Conservation (phyloP, 352 stramenopile genomes). For the Phytopythium oedochilum region DNA sequence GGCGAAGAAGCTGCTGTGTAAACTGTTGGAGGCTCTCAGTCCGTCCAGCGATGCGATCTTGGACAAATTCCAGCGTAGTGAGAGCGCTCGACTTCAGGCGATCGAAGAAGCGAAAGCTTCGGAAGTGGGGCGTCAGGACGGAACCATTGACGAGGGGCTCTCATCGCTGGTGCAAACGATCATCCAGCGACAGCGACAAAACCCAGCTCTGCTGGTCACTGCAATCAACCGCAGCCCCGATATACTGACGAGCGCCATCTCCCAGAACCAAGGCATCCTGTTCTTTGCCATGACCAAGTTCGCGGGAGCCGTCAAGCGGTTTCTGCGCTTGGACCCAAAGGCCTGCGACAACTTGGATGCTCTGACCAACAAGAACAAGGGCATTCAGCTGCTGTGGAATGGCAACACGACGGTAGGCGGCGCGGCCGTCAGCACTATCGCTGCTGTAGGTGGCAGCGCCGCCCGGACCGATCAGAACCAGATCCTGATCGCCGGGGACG, state of each 20-base stretch:
- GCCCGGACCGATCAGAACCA: not conserved
- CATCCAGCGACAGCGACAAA: slow-evolving; percentile 45
- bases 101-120: slow-evolving; percentile 14
- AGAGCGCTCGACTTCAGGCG: slow-evolving; percentile 15
- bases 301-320: slow-evolving; percentile 51
- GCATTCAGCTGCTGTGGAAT: slow-evolving; percentile 62
- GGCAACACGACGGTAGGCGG: slow-evolving; percentile 1
- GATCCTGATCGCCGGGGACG: not conserved
- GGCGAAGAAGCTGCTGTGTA: slow-evolving; percentile 28
- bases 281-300: slow-evolving; percentile 72
- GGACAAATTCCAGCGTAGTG: slow-evolving; percentile 39
- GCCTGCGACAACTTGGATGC: slow-evolving; percentile 48
- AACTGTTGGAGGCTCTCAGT: slow-evolving; percentile 39
- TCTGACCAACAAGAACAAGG: slow-evolving; percentile 41
- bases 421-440: not conserved
- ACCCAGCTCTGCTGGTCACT: slow-evolving; percentile 51
- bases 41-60: slow-evolving; percentile 37
- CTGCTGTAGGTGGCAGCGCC: not conserved
- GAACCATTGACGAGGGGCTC: slow-evolving; percentile 14
- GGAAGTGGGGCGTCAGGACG: slow-evolving; percentile 10
- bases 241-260: slow-evolving; percentile 54
- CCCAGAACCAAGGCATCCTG: slow-evolving; percentile 63
- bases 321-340: slow-evolving; percentile 56
- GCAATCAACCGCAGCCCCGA: slow-evolving; percentile 61
- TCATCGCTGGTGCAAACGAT: slow-evolving; percentile 37